phyloP scores from a whole-genome alignment of 208 protist genomes.

The Novymonas esmeraldas region DNA sequence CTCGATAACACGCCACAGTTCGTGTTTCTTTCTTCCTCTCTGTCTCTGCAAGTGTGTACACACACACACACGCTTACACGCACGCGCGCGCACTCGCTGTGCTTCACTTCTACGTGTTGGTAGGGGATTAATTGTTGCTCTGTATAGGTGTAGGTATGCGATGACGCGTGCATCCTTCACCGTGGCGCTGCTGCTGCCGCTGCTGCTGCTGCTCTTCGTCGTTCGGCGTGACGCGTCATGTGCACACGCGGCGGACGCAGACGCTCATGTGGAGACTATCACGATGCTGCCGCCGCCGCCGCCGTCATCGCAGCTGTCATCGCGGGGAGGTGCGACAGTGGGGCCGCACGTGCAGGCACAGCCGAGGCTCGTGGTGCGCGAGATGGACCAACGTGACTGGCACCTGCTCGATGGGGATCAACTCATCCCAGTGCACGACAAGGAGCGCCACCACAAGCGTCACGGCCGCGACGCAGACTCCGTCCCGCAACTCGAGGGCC shows the following conservation, averaged over 20 bases:
- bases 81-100: too few species aligned
- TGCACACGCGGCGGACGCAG: neutral
- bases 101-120: neutral
- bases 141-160: neutral
- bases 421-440: constrained; percentile 8
- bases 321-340: too few species aligned
- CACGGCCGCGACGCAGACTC: neutral
- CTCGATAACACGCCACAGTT: too few species aligned
- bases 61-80: too few species aligned
- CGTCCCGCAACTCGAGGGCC: too few species aligned
- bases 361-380: neutral
- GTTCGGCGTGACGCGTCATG: neutral
- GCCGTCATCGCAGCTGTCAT: too few species aligned
- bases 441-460: neutral
- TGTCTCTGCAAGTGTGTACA: too few species aligned
- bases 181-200: neutral
- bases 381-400: constrained; percentile 10
- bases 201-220: neutral
- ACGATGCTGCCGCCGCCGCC: too few species aligned
- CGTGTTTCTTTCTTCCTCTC: too few species aligned
- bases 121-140: too few species aligned
- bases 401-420: constrained; percentile 26
- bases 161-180: neutral
- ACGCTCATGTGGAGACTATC: too few species aligned
- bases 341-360: neutral